phyloP scores from a whole-genome alignment of 2,329 filamentous ascomycete species.

The Rhexocercosporidium sp. region DNA sequence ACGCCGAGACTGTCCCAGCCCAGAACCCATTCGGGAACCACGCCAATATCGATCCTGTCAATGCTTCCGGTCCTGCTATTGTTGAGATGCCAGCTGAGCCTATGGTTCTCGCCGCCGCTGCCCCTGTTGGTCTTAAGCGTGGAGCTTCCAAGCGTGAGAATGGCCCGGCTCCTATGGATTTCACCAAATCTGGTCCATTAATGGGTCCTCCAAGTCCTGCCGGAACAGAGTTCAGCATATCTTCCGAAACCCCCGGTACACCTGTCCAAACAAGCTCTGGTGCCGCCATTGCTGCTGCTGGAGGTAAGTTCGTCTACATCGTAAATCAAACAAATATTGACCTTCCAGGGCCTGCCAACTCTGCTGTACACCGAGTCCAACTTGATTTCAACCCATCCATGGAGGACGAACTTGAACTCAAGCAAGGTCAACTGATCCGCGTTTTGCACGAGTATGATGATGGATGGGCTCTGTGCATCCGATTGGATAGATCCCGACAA shows the following conservation, averaged over 20 bases:
- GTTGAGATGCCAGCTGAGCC: constrained; percentile 47
- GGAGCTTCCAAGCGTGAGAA: constrained; percentile 63
- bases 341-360: constrained; percentile 54
- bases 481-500: constrained; percentile 87
- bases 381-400: constrained; percentile 93
- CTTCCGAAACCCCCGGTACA: constrained; percentile 56
- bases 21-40: constrained; percentile 75
- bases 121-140: constrained; percentile 50
- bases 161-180: constrained; percentile 54
- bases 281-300: constrained; percentile 66
- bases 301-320: constrained; percentile 32
- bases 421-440: constrained; percentile 81
- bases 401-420: constrained; percentile 87
- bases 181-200: constrained; percentile 52
- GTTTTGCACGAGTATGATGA: constrained; percentile 97
- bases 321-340: background rate
- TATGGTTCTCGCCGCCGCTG: constrained; percentile 28
- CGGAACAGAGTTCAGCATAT: constrained; percentile 66
- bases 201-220: constrained; percentile 61
- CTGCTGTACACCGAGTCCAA: constrained; percentile 86
- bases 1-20: constrained; percentile 52
- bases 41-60: constrained; percentile 52
- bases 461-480: constrained; percentile 94
- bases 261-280: constrained; percentile 54
- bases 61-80: constrained; percentile 48